Evolutionary conservation across 176 grass and related monocot species (phyloP).

Genomic region (Cocos nucifera): DNA sequence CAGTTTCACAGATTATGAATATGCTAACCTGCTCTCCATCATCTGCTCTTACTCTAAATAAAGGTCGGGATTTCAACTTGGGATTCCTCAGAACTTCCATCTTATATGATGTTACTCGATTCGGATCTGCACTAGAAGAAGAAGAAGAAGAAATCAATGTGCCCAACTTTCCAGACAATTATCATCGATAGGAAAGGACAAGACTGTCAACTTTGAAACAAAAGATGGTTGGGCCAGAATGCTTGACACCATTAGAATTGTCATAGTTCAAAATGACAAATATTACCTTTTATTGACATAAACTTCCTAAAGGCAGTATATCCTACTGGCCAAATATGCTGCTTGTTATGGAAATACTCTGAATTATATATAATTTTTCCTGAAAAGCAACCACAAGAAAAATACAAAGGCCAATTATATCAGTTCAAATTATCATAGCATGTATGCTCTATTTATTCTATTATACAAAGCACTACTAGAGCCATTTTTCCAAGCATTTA

Average conservation of each 20-base stretch:
- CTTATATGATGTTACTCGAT: constrained; percentile 58
- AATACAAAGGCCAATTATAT: constrained; percentile 1
- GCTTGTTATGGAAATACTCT: constrained; percentile 95
- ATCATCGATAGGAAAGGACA: background rate
- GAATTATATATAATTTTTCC: constrained; percentile 86
- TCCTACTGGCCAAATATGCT: constrained; percentile 92
- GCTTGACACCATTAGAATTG: no score
- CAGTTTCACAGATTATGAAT: constrained; percentile 22
- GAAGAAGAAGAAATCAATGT: background rate
- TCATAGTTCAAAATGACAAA: background rate
- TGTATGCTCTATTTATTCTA: no score
- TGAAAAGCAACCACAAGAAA: constrained; percentile 33
- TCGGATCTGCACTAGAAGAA: constrained; percentile 63
- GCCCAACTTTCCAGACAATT: constrained; percentile 1
- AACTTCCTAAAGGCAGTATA: constrained; percentile 95
- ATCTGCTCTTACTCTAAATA: constrained; percentile 79
- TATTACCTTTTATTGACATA: constrained; percentile 69
- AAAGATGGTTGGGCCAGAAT: background rate
- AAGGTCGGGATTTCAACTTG: constrained; percentile 64
- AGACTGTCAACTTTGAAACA: constrained; percentile 6
- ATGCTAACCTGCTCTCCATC: constrained; percentile 55
- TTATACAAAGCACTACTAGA: background rate
- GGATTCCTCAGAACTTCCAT: constrained; percentile 95
- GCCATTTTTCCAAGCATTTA: constrained; percentile 15
- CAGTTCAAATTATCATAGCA: no score